Evolutionary conservation across 345 rosid genomes (phyloP).

Genomic region (Schrenkiella parvula): DNA sequence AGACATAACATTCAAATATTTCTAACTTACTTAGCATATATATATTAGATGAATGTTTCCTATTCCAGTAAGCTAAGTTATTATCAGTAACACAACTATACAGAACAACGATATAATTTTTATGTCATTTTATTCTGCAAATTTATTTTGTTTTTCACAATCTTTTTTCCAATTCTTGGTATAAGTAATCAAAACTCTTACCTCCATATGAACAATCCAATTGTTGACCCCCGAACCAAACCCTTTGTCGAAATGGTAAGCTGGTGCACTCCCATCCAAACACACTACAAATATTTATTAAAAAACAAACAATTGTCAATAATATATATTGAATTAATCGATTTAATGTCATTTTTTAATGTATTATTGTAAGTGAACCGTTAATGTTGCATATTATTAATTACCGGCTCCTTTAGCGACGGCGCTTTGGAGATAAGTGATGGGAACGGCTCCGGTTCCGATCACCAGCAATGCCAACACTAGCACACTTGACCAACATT

Average conservation of each 20-base stretch:
- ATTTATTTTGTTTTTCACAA: background rate
- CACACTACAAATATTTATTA: conserved; percentile 50
- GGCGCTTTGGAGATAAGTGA: conserved; percentile 61
- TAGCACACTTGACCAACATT: conserved; percentile 30
- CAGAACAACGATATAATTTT: background rate
- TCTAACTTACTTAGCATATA: background rate
- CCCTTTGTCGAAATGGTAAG: conserved; percentile 79
- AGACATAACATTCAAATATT: background rate
- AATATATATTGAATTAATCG: background rate
- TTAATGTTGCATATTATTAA: background rate
- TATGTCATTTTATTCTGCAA: background rate
- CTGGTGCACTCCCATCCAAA: conserved; percentile 96
- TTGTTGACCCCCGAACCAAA: conserved; percentile 73
- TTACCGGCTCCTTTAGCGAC: conserved; percentile 92
- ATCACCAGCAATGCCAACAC: conserved; percentile 20
- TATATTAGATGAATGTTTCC: background rate
- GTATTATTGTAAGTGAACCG: background rate
- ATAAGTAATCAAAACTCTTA: background rate
- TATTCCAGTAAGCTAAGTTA: background rate
- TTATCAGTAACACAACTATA: background rate
- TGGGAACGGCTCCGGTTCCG: conserved; percentile 49
- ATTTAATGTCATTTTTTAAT: background rate
- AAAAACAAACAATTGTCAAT: background rate
- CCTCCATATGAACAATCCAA: conserved; percentile 90
- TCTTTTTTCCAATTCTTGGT: background rate